Base-by-base conservation (phyloP, 768 basidiomycete species). In the Macrocybe gigantea region DNA sequence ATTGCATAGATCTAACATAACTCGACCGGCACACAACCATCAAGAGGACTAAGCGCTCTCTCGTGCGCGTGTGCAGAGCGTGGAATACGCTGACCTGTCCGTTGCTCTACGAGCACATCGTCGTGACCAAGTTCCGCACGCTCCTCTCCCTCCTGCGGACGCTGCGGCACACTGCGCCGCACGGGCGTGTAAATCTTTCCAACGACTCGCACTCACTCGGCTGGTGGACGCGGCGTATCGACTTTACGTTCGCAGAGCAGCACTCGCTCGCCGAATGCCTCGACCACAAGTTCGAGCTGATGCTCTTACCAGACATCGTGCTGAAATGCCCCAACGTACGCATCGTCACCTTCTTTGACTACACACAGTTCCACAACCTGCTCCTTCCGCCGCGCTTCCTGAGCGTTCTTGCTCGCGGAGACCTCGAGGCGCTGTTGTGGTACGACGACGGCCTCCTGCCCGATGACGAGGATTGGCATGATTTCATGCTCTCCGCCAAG, bases 61-160 rank as follows among this genome's bases (percentile, higher is more conserved):
- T 63, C 33, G 53, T 60, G 8, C 54, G 50, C 9, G 64, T 63
- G 10, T 65, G 58, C 50, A 63, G 54, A 31, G 31, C 56, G 31
- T 65, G 62, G 60, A 50, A 56, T 11, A 47, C 45, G 5, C 41
- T 61, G 36, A 52, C 53, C 12, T 45, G 45, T 7, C 60, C 57
- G 11, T 55, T 56, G 33, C 57, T 63, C 34, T 66, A 61, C 47
- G 59, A 63, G 45, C 57, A 53, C 42, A 38, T 62, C 29, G 35
- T 53, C 31, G 50, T 63, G 29, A 51, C 51, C 13, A 49, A 45
- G 41, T 44, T 32, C n/a, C 48, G 41, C 31, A 46, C 38, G 7
- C 30, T 60, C 33, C 33, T 38, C 7, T 33, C 54, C 3, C 34
- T 60, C n/a, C 41, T 36, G 9, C 48, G 48, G 33, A 52, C 49